phyloP scores from a whole-genome alignment of 2,329 filamentous ascomycete genomes.

The Penicillium crustosum region DNA sequence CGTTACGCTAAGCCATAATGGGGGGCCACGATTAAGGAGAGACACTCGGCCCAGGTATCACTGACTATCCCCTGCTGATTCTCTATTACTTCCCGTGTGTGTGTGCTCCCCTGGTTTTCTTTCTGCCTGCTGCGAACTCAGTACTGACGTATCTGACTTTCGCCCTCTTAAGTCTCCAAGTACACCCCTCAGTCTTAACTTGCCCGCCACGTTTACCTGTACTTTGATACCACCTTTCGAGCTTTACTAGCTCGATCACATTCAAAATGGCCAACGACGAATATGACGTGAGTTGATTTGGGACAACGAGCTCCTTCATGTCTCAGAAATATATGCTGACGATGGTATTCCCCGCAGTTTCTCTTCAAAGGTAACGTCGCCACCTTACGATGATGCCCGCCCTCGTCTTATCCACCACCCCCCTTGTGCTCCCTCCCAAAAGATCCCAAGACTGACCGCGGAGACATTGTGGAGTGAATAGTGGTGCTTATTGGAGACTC shows the following conservation, averaged over 20 bases:
- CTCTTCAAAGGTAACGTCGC: conserved; percentile 86
- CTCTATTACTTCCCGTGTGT: conserved; percentile 12
- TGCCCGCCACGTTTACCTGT: conserved; percentile 9
- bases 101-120: conserved; percentile 1
- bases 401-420: conserved; percentile 18
- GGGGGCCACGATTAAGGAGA: conserved; percentile 22
- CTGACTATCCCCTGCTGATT: conserved; percentile 21
- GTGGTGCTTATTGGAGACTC: conserved; percentile 99
- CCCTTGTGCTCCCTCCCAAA: not conserved
- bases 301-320: not conserved
- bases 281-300: conserved; percentile 79
- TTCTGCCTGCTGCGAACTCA: not conserved
- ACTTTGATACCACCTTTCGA: conserved; percentile 21
- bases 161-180: conserved; percentile 1
- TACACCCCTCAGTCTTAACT: not conserved
- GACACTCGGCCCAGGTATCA: conserved; percentile 22
- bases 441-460: conserved; percentile 20
- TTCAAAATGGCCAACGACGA: conserved; percentile 95
- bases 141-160: conserved; percentile 1
- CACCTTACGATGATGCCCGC: conserved; percentile 25
- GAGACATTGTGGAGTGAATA: conserved; percentile 41
- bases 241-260: conserved; percentile 21
- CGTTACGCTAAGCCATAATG: conserved; percentile 8
- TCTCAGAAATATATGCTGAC: conserved; percentile 33
- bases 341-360: conserved; percentile 61